phyloP scores from a whole-genome alignment of 2,329 filamentous ascomycete genomes.

The Pseudopyrenochaeta lycopersici region DNA sequence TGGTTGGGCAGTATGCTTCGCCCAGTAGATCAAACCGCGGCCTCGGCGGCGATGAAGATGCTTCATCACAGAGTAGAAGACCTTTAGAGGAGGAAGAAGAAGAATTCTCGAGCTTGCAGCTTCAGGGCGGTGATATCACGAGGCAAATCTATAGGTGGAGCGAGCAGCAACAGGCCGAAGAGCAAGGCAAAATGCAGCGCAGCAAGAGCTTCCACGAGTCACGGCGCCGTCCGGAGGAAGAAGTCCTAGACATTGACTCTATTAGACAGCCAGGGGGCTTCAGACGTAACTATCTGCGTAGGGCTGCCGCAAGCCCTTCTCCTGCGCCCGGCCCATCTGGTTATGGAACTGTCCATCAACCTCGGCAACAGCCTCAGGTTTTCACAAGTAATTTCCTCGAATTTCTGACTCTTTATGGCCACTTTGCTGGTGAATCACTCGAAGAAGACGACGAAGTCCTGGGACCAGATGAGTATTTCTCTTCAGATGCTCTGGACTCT shows the following conservation, averaged over 20 bases:
- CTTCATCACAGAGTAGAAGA: slow-evolving; percentile 54
- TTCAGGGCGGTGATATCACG: slow-evolving; percentile 95
- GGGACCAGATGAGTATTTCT: slow-evolving; percentile 89
- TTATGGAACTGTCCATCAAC: slow-evolving; percentile 45
- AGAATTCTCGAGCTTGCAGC: slow-evolving; percentile 89
- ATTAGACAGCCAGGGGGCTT: slow-evolving; percentile 97
- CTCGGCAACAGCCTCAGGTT: slow-evolving; percentile 35
- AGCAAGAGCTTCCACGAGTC: slow-evolving; percentile 88
- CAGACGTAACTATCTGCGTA: slow-evolving; percentile 84
- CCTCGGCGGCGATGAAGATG: slow-evolving; percentile 34
- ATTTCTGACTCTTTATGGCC: slow-evolving; percentile 92
- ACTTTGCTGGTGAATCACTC: slow-evolving; percentile 96
- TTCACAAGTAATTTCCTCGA: slow-evolving; percentile 95
- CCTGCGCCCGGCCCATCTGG: slow-evolving; percentile 55
- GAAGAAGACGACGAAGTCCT: slow-evolving; percentile 95
- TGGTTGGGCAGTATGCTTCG: slow-evolving; percentile 62
- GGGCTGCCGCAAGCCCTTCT: slow-evolving; percentile 73
- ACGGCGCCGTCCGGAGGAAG: slow-evolving; percentile 79
- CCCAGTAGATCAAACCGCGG: slow-evolving; percentile 45
- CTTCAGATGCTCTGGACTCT: slow-evolving; percentile 73
- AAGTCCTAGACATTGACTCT: slow-evolving; percentile 83
- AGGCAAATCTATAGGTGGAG: slow-evolving; percentile 97
- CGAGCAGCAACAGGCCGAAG: slow-evolving; percentile 80
- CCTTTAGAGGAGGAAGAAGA: slow-evolving; percentile 59
- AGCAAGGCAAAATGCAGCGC: slow-evolving; percentile 70